Conservation (phyloP, 371 early-diverging fungal genomes). For the Catenaria anguillulae region DNA sequence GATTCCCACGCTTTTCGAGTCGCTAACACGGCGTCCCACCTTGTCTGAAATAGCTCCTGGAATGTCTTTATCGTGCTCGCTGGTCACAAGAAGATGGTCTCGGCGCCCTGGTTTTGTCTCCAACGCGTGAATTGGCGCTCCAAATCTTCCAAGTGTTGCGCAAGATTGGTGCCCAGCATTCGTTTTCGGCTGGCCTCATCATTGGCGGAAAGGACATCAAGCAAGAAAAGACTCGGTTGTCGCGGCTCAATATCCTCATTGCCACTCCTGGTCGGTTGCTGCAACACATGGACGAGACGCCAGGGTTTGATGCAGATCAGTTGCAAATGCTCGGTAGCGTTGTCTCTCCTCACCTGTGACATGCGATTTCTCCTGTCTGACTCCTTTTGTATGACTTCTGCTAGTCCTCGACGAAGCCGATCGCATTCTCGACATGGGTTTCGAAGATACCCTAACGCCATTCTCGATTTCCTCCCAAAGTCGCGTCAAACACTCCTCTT, state of each 20-base stretch:
- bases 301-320: constrained; percentile 69
- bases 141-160: constrained; percentile 92
- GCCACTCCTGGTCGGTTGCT: constrained; percentile 96
- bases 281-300: constrained; percentile 95
- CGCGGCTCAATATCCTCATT: constrained; percentile 85
- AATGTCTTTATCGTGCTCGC: constrained; percentile 57
- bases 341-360: too few relatives aligned
- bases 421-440: constrained; percentile 86
- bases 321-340: constrained; percentile 56
- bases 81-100: constrained; percentile 77
- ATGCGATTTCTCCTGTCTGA: too few relatives aligned
- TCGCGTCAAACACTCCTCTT: constrained; percentile 85
- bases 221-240: constrained; percentile 70
- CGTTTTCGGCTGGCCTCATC: constrained; percentile 86
- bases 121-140: constrained; percentile 95
- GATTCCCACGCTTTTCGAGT: too few relatives aligned
- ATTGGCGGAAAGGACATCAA: constrained; percentile 92
- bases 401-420: constrained; percentile 97
- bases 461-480: constrained; percentile 74
- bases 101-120: constrained; percentile 89
- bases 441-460: constrained; percentile 88
- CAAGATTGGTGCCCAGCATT: constrained; percentile 66
- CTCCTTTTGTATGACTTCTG: background rate
- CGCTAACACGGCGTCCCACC: too few relatives aligned
- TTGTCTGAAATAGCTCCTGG: constrained; percentile 58